Conservation (phyloP, 1,284 basidiomycete species). For the Singerocomus rubriflavus region DNA sequence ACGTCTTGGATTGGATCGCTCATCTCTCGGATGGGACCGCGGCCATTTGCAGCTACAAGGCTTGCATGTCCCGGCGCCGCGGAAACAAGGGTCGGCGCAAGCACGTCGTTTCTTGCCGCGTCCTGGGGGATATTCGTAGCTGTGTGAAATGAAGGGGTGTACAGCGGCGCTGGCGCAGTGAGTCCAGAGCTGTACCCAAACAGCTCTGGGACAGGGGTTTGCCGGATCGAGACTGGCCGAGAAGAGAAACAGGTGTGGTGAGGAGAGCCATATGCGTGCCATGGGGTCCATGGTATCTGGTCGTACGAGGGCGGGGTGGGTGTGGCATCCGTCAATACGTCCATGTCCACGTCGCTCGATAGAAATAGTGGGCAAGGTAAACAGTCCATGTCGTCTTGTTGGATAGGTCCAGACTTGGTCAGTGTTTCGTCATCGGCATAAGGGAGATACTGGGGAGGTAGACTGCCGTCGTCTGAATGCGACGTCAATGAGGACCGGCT, state of each 20-base stretch:
- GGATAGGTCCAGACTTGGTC: background rate
- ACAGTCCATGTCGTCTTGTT: constrained; percentile 18
- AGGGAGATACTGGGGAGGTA: background rate
- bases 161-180: background rate
- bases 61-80: background rate
- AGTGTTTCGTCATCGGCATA: background rate
- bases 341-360: constrained; percentile 15
- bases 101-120: background rate
- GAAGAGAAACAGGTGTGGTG: background rate
- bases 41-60: background rate
- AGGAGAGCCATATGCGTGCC: too few relatives aligned
- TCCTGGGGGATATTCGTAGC: background rate
- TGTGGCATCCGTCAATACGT: constrained; percentile 4
- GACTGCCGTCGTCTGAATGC: background rate
- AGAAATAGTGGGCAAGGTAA: constrained; percentile 7
- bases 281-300: background rate
- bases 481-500: background rate
- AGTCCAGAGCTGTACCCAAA: background rate
- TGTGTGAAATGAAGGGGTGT: background rate
- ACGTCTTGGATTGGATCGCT: background rate
- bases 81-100: background rate
- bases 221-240: background rate
- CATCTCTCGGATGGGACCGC: background rate
- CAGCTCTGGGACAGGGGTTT: background rate
- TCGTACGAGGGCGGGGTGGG: background rate